Conservation (phyloP, 345 rosid species). For the Fremontodendron californicum region DNA sequence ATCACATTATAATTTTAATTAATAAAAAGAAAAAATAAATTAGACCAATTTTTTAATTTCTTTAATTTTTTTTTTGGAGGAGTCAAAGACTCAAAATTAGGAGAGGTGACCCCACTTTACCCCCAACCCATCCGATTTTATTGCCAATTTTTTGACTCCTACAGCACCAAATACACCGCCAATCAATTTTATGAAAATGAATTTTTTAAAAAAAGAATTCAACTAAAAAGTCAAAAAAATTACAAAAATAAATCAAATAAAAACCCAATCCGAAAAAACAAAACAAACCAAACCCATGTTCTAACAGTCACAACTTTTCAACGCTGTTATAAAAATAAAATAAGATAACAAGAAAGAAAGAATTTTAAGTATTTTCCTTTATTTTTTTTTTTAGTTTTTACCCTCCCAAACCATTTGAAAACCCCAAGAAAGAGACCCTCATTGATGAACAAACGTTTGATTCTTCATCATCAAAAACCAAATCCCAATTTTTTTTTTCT, state of each 20-base stretch:
- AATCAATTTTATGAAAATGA: too few species aligned
- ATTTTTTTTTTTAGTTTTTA: constrained; percentile 16
- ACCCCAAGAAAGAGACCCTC: constrained; percentile 67
- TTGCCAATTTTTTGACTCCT: constrained; percentile 38
- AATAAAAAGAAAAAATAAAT: neutral
- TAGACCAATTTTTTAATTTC: too few species aligned
- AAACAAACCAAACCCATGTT: constrained; percentile 12
- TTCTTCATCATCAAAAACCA: constrained; percentile 49
- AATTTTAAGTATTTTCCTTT: neutral
- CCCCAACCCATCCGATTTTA: constrained; percentile 16
- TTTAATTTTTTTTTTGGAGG: too few species aligned
- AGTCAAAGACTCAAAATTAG: constrained; percentile 11
- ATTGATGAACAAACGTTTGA: constrained; percentile 64
- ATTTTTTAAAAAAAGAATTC: neutral
- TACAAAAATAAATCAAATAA: neutral
- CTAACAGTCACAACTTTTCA: constrained; percentile 14
- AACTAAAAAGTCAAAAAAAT: neutral
- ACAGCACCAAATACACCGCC: constrained; percentile 16
- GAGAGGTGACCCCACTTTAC: neutral
- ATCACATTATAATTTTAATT: neutral
- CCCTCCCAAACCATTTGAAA: constrained; percentile 89
- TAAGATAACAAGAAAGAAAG: neutral
- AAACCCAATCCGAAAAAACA: neutral
- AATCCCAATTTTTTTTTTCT: constrained; percentile 31
- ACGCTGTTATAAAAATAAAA: neutral